phyloP scores from a whole-genome alignment of 2,329 filamentous ascomycete species.

The Plectosphaerella sp. region DNA sequence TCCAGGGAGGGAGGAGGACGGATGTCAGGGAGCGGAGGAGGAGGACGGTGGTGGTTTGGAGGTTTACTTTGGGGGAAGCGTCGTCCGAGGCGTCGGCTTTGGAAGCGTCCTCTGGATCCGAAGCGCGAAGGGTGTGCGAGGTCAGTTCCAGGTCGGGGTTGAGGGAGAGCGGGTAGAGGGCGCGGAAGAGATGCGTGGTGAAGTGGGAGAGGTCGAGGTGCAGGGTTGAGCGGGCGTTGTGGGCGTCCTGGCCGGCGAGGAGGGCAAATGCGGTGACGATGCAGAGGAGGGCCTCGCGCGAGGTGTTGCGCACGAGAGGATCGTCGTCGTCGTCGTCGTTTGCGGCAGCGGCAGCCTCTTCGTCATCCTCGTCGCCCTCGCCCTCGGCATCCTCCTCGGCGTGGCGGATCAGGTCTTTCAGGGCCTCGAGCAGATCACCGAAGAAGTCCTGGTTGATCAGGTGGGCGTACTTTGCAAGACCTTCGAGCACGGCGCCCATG shows the following conservation, averaged over 20 bases:
- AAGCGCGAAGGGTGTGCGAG: slow-evolving; percentile 57
- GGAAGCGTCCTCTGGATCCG: slow-evolving; percentile 60
- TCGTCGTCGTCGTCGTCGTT: slow-evolving; percentile 47
- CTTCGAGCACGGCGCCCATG: slow-evolving; percentile 96
- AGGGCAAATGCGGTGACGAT: slow-evolving; percentile 96
- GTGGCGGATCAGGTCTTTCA: slow-evolving; percentile 86
- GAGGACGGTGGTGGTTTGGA: slow-evolving; percentile 90
- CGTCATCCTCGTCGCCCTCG: slow-evolving; percentile 38
- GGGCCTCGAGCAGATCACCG: slow-evolving; percentile 86
- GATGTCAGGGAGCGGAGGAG: slow-evolving; percentile 82
- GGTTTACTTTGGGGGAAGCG: slow-evolving; percentile 69
- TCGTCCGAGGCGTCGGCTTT: slow-evolving; percentile 24
- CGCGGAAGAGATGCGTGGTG: slow-evolving; percentile 87
- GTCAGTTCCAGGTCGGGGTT: slow-evolving; percentile 85
- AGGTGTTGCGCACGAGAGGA: slow-evolving; percentile 61
- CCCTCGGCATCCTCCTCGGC: slow-evolving; percentile 52
- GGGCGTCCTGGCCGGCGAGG: slow-evolving; percentile 86
- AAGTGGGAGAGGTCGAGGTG: slow-evolving; percentile 94
- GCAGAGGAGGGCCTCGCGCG: slow-evolving; percentile 85
- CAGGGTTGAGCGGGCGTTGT: slow-evolving; percentile 74
- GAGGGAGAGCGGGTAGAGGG: slow-evolving; percentile 71
- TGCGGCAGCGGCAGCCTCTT: slow-evolving; percentile 2
- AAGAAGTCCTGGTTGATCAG: slow-evolving; percentile 99
- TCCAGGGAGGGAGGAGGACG: slow-evolving; percentile 71
- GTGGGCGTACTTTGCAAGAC: slow-evolving; percentile 87